Percentiles rank a stretch among this genome's conserved stretches.
These are phyloP conservation scores for Mucor indicus DNA, from an alignment of 371 early-diverging fungal species.

Conservation along the genomic window DNA sequence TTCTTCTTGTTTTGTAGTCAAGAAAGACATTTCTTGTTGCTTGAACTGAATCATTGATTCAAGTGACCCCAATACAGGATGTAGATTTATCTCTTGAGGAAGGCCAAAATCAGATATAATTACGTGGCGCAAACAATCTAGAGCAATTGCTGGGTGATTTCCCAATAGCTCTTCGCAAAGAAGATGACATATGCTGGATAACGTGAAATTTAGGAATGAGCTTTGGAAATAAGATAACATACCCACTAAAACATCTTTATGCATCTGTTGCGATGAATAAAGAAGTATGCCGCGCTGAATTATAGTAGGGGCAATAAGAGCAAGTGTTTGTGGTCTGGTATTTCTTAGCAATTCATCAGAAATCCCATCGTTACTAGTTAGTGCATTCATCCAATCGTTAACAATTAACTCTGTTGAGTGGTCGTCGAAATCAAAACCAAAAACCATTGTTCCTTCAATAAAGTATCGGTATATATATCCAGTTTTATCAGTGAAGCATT, in stretches of 20 bases:
- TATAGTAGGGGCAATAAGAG: conserved; percentile 32
- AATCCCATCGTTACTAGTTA: conserved; percentile 27
- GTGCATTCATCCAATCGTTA: conserved; percentile 32
- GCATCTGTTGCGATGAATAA: conserved; percentile 21
- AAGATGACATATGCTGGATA: conserved; percentile 16
- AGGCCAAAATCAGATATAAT: conserved; percentile 5
- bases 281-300: conserved; percentile 26
- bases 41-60: conserved; percentile 14
- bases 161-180: conserved; percentile 34
- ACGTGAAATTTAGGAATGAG: conserved; percentile 28
- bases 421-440: conserved; percentile 23
- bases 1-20: conserved; percentile 2
- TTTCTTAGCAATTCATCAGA: conserved; percentile 34
- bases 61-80: conserved; percentile 10
- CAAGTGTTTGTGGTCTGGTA: conserved; percentile 26
- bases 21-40: conserved; percentile 7
- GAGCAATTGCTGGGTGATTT: conserved; percentile 6
- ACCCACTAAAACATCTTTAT: conserved; percentile 15
- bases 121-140: conserved; percentile 17
- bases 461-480: conserved; percentile 39
- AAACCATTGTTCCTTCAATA: conserved; percentile 21
- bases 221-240: conserved; percentile 36
- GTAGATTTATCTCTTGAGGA: conserved; percentile 5
- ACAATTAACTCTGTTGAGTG: conserved; percentile 22
- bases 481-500: conserved; percentile 24